Conservation (phyloP, 768 basidiomycete species). For the Tulasnella sp. region DNA sequence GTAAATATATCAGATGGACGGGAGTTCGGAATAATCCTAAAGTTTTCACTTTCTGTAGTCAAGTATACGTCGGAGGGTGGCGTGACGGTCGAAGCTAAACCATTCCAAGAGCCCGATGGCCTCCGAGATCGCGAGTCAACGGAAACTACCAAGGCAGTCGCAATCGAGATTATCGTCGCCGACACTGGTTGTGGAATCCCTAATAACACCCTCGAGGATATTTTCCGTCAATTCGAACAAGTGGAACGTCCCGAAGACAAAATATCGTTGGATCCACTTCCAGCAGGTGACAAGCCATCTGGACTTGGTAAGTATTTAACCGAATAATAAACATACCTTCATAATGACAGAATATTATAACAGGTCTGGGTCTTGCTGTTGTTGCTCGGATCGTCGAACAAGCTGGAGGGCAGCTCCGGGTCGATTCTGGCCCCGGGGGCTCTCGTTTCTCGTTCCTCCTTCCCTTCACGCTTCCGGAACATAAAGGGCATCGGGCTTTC, state of each 20-base stretch:
- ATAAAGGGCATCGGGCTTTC: constrained; percentile 22
- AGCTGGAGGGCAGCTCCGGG: constrained; percentile 68
- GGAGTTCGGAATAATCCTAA: neutral
- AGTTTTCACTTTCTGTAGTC: constrained; percentile 35
- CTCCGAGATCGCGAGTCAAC: constrained; percentile 31
- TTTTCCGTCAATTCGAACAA: constrained; percentile 74
- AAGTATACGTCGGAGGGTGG: constrained; percentile 61
- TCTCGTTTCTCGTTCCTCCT: constrained; percentile 67
- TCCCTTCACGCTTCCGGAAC: constrained; percentile 45
- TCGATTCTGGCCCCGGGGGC: constrained; percentile 63
- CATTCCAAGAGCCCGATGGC: constrained; percentile 45
- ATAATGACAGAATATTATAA: neutral
- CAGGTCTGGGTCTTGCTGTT: constrained; percentile 69
- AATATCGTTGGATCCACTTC: constrained; percentile 23
- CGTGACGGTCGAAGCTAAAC: constrained; percentile 52
- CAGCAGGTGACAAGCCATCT: constrained; percentile 22
- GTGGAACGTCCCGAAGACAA: constrained; percentile 46
- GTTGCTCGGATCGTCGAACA: constrained; percentile 75
- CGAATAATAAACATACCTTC: neutral
- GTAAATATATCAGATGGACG: constrained; percentile 35
- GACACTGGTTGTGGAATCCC: constrained; percentile 72
- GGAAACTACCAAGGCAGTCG: constrained; percentile 35
- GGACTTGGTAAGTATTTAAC: constrained; percentile 41
- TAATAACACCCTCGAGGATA: constrained; percentile 55
- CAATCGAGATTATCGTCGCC: constrained; percentile 59